phyloP scores from a whole-genome alignment of 2,329 filamentous ascomycete genomes.

The Aspergillus candidus region DNA sequence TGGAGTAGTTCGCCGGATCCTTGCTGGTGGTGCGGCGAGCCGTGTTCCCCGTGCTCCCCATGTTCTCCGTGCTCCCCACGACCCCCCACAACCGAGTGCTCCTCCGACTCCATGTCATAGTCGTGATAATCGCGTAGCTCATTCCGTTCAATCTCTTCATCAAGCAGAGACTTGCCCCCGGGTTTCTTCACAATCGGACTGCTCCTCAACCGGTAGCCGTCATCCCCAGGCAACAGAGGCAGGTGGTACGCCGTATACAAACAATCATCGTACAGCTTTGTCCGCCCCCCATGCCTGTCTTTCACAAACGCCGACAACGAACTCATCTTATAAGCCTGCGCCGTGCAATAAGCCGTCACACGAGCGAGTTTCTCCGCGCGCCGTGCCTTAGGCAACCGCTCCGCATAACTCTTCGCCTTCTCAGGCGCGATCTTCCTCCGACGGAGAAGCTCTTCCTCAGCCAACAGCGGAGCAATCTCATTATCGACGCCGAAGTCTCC shows the following conservation, averaged over 20 bases:
- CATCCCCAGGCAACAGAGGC: conserved; percentile 74
- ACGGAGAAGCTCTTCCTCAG: conserved; percentile 59
- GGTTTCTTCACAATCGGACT: conserved; percentile 89
- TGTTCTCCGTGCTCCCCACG: conserved; percentile 18
- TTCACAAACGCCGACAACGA: conserved; percentile 83
- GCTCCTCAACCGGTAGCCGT: conserved; percentile 82
- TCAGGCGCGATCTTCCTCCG: conserved; percentile 44
- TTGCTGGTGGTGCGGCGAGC: no score
- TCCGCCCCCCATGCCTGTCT: conserved; percentile 80
- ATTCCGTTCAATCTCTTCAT: conserved; percentile 92
- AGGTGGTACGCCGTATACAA: conserved; percentile 93
- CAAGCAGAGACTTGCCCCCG: conserved; percentile 84
- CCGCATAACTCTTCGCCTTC: conserved; percentile 82
- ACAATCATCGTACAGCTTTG: conserved; percentile 96
- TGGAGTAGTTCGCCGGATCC: neutral
- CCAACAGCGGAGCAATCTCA: conserved; percentile 44
- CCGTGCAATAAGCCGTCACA: conserved; percentile 93
- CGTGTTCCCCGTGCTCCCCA: neutral
- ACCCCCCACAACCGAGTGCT: conserved; percentile 38
- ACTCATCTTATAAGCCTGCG: conserved; percentile 85
- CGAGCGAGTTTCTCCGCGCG: conserved; percentile 81
- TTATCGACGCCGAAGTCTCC: conserved; percentile 55
- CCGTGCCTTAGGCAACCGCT: conserved; percentile 81
- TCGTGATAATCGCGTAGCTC: conserved; percentile 85
- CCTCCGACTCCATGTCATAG: conserved; percentile 67